Evolutionary conservation across 345 rosid species (phyloP).

Genomic region (Garcia nutans): DNA sequence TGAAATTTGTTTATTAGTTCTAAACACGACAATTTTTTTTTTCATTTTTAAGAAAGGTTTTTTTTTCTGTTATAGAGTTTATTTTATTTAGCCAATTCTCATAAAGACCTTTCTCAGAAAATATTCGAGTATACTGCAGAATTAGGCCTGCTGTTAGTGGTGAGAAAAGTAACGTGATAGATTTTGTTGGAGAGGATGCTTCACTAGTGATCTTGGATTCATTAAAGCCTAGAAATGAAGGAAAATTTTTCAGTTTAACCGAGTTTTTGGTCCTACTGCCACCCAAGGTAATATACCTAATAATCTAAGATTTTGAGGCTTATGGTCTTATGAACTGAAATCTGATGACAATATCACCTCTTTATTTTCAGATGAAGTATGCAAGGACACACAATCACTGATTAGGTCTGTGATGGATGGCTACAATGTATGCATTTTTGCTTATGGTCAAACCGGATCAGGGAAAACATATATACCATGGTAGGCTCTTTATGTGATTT

Average conservation of each 20-base stretch:
- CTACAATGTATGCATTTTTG: slow-evolving; percentile 91
- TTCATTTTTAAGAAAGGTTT: not conserved
- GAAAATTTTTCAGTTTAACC: slow-evolving; percentile 74
- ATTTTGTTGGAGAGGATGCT: slow-evolving; percentile 74
- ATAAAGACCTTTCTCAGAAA: slow-evolving; percentile 50
- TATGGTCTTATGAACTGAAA: not conserved
- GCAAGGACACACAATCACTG: slow-evolving; percentile 69
- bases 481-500: slow-evolving; percentile 40
- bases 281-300: slow-evolving; percentile 58
- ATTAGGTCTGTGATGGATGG: slow-evolving; percentile 98
- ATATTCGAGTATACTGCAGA: slow-evolving; percentile 91
- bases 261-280: slow-evolving; percentile 65
- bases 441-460: slow-evolving; percentile 97
- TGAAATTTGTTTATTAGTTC: not conserved
- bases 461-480: slow-evolving; percentile 96
- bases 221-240: slow-evolving; percentile 63
- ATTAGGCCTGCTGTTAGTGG: slow-evolving; percentile 58
- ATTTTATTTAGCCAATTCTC: slow-evolving; percentile 5
- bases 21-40: not conserved
- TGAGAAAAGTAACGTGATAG: slow-evolving; percentile 47
- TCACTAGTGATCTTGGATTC: slow-evolving; percentile 76
- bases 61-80: not conserved
- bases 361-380: slow-evolving; percentile 58
- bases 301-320: not conserved
- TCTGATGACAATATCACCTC: slow-evolving; percentile 17